Evolutionary conservation across 1,139 yeast species (phyloP).

Genomic region (Debaryomyces robertsiae): DNA sequence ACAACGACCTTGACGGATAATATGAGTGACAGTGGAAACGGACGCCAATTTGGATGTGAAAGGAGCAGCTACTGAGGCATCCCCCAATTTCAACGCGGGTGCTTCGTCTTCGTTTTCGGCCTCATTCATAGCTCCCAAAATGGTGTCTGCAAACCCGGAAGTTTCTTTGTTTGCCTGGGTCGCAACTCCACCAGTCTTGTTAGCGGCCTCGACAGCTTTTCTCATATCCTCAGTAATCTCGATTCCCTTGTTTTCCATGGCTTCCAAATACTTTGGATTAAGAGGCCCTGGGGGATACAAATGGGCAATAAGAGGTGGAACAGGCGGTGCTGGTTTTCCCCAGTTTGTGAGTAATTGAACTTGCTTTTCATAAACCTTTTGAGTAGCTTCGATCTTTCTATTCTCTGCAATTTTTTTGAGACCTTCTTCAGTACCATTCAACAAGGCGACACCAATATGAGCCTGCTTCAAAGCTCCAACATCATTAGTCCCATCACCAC

Average conservation of each 20-base stretch:
- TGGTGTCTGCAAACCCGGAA: constrained; percentile 66
- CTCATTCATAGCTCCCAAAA: constrained; percentile 69
- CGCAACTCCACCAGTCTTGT: constrained; percentile 35
- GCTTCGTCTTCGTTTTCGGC: constrained; percentile 81
- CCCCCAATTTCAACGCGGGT: constrained; percentile 93
- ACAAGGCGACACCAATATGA: constrained; percentile 93
- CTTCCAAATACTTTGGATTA: constrained; percentile 85
- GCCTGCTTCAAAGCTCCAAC: constrained; percentile 99
- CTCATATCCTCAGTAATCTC: constrained; percentile 69
- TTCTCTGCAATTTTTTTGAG: constrained; percentile 87
- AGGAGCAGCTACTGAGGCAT: constrained; percentile 99
- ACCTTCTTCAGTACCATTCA: constrained; percentile 96
- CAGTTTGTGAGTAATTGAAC: constrained; percentile 74
- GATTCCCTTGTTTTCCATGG: constrained; percentile 82
- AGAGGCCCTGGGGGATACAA: constrained; percentile 93
- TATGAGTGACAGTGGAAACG: constrained; percentile 90
- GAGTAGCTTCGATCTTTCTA: constrained; percentile 65
- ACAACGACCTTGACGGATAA: constrained; percentile 98
- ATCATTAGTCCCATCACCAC: constrained; percentile 99
- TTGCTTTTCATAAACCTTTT: constrained; percentile 82
- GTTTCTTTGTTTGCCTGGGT: constrained; percentile 33
- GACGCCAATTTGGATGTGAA: constrained; percentile 92
- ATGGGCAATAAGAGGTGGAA: constrained; percentile 86
- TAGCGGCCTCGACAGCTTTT: constrained; percentile 56
- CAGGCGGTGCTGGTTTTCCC: constrained; percentile 85